These are phyloP conservation scores for Circinella umbellata DNA, from an alignment of 371 early-diverging fungal species.

Conservation along the genomic window DNA sequence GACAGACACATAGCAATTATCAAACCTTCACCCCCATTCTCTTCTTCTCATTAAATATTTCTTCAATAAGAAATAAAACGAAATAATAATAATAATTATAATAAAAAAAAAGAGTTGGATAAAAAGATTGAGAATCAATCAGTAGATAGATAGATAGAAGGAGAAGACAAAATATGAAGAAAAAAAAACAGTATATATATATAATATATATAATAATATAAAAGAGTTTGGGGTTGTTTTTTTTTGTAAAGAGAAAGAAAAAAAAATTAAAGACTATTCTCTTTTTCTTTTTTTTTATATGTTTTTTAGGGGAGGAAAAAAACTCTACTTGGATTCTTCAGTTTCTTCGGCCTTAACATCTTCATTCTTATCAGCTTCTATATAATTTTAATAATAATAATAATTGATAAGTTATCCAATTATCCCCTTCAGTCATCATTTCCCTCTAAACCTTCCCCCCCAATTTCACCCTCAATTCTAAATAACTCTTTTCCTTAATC, in stretches of 20 bases:
- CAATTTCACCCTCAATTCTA: no score
- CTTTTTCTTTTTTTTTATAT: not conserved
- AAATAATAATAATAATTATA: no score
- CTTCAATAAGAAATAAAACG: no score
- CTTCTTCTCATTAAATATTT: no score
- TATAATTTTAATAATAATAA: not conserved
- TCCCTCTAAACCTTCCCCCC: no score
- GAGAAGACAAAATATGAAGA: no score
- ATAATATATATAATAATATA: not conserved
- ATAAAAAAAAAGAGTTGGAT: not conserved
- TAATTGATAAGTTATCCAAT: not conserved
- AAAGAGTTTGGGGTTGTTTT: not conserved
- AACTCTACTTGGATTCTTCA: constrained; percentile 49
- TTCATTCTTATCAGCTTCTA: constrained; percentile 49
- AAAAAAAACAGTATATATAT: not conserved
- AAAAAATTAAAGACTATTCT: constrained; percentile 9
- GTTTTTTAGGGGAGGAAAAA: no score
- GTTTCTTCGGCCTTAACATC: constrained; percentile 41
- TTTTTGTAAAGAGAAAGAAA: no score
- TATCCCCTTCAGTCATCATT: no score
- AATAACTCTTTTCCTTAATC: no score
- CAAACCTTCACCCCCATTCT: no score
- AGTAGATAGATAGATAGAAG: not conserved
- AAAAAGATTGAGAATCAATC: not conserved
- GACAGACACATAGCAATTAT: no score